These are phyloP conservation scores for Xylaria curta DNA, from an alignment of 495 filamentous ascomycete genomes.

Conservation along the genomic window DNA sequence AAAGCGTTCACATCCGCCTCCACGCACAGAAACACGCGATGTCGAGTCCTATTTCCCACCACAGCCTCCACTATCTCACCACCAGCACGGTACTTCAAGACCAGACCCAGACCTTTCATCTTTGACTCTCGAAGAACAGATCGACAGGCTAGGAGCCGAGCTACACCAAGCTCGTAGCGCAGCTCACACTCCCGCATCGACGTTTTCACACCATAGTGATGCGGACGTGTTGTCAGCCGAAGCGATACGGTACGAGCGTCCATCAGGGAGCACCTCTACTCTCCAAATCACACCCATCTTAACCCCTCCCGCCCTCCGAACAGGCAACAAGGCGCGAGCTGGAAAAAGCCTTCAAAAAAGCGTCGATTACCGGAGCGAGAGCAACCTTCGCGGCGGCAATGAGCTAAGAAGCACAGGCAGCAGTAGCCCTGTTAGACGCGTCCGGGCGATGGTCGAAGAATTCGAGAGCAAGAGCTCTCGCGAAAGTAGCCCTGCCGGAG, in stretches of 20 bases:
- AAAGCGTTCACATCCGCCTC: background rate
- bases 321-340: background rate
- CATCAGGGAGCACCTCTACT: constrained; percentile 14
- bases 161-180: constrained; percentile 21
- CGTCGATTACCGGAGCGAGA: constrained; percentile 22
- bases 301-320: background rate
- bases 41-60: background rate
- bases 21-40: background rate
- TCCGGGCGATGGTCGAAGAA: constrained; percentile 56
- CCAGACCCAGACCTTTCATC: background rate
- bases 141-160: constrained; percentile 21
- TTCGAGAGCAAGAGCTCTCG: constrained; percentile 47
- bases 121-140: constrained; percentile 14
- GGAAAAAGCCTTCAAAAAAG: background rate
- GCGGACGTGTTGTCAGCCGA: constrained; percentile 37
- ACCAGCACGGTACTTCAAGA: background rate
- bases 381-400: constrained; percentile 19
- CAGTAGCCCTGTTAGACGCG: constrained; percentile 39
- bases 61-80: constrained; percentile 6
- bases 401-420: constrained; percentile 34
- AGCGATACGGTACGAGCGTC: constrained; percentile 30
- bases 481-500: constrained; percentile 41
- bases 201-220: constrained; percentile 29
- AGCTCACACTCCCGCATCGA: constrained; percentile 19
- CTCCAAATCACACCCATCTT: constrained; percentile 21